Evolutionary conservation across 2,329 filamentous ascomycete species (phyloP).

Genomic region (Xylaria sp.): DNA sequence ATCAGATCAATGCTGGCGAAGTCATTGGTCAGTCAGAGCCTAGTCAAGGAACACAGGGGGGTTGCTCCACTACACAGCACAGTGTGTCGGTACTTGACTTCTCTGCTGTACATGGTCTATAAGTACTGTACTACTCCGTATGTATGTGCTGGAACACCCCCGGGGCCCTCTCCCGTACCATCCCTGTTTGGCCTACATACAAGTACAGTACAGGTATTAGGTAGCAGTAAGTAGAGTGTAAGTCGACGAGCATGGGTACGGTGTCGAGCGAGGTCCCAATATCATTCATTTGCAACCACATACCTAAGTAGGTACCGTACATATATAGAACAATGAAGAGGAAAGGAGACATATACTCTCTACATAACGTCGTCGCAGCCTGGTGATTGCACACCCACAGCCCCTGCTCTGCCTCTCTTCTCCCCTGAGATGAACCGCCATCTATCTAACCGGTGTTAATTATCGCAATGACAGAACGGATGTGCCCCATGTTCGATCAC

Average conservation of each 20-base stretch:
- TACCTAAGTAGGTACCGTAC: not conserved
- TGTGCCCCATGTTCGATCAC: not conserved
- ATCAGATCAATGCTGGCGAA: constrained; percentile 23
- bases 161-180: no score
- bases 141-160: not conserved
- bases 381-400: not conserved
- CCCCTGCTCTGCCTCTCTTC: not conserved
- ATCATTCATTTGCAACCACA: not conserved
- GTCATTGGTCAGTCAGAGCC: constrained; percentile 23
- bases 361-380: not conserved
- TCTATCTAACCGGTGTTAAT: not conserved
- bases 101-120: no score
- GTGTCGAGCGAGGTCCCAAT: not conserved
- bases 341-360: not conserved
- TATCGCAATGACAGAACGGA: constrained; percentile 10
- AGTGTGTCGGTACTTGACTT: no score
- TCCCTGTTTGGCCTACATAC: no score
- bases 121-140: not conserved
- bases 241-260: no score
- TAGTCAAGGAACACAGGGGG: no score
- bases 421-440: not conserved
- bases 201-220: no score
- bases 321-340: not conserved
- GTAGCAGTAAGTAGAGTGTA: no score
- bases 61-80: not conserved